Base-by-base conservation (phyloP, 1,139 yeast genomes). In the Nakaseomyces kungkrabaensis region DNA sequence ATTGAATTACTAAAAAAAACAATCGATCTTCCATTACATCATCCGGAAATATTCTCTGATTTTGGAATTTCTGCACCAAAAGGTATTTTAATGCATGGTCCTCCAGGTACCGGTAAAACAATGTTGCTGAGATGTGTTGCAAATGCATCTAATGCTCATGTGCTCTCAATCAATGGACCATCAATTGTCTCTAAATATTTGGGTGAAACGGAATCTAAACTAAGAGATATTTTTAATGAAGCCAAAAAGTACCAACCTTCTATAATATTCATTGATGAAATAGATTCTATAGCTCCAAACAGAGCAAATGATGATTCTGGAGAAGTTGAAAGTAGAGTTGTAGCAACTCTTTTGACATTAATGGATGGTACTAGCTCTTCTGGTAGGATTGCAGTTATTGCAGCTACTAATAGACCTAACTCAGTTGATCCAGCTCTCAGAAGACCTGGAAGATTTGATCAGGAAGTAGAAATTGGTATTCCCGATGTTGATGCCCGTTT, bases 21-120 rank as follows among this genome's bases (percentile, higher is more conserved):
- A 0, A 79, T 90, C 17, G 86, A 86, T 52, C 73, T 90, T 3
- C 97, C 99, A 0, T 72, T 92, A 37, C 80, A 83, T 54, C 80
- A 80, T 50, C 96, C 97, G 0, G 75, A 77, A 4, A 69, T 88
- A 37, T 92, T 89, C 59, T 74, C 82, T 7, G 81, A 86, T 50
- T 94, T 90, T 70, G 90, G 92, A n/a, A 85, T 90, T 44, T 75
- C 82, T 8, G 94, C 96, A 9, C 97, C 97, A 2, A 74, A 96
- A 51, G 98, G 98, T 4, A 75, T 94, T 13, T 69, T 92, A 34
- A 70, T 92, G 4, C 95, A 90, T 68, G 99, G 99, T 0, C 96
- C 97, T 1, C 95, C 97, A 1, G 99, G 99, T 1, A 90, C 97
- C 0, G 99, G 99, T 50, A 92, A 92, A 65, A 87, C 97, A 0